A percentile compares a stretch with the other conserved stretches of the same genome.
phyloP scores from a whole-genome alignment of 2,329 filamentous ascomycete genomes.

The Fusarium sp. region DNA sequence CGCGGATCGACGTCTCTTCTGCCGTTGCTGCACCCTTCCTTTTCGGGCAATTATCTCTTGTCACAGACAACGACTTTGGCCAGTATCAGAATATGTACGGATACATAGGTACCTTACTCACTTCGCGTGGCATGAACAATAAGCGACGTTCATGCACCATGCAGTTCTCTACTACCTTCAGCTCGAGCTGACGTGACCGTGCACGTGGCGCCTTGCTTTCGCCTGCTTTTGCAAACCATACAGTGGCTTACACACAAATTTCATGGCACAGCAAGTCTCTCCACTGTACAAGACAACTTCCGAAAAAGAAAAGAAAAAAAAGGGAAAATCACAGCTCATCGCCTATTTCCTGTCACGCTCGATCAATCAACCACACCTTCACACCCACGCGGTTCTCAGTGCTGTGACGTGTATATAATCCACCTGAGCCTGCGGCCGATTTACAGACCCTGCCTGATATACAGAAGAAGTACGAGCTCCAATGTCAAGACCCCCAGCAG shows the following conservation, averaged over 20 bases:
- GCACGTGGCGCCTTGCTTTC: slow-evolving; percentile 2
- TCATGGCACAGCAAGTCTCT: background rate
- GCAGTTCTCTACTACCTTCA: slow-evolving; percentile 14
- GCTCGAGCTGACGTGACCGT: slow-evolving; percentile 26
- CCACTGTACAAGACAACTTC: slow-evolving; percentile 15
- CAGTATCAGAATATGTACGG: slow-evolving; percentile 1
- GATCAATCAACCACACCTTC: slow-evolving; percentile 7
- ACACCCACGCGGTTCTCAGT: slow-evolving; percentile 33
- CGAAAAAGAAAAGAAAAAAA: background rate
- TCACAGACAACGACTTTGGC: slow-evolving; percentile 7
- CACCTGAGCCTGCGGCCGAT: slow-evolving; percentile 43
- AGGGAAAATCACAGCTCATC: slow-evolving; percentile 17
- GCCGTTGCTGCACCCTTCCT: slow-evolving; percentile 34
- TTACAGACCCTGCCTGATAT: slow-evolving; percentile 36
- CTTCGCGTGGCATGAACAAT: slow-evolving; percentile 9
- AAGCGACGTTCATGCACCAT: slow-evolving; percentile 28
- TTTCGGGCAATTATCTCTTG: slow-evolving; percentile 4
- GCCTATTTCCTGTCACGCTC: background rate
- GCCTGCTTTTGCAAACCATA: slow-evolving; percentile 1
- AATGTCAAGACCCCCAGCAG: slow-evolving; percentile 20
- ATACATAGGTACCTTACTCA: background rate
- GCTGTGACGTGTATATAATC: slow-evolving; percentile 45
- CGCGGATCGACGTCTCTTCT: slow-evolving; percentile 42
- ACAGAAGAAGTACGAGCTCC: slow-evolving; percentile 19
- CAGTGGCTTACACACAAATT: background rate